Percentiles rank a stretch among this genome's conserved stretches.
Evolutionary conservation across 805 yeast species (phyloP).

Genomic region (Kuraishia cidri): DNA sequence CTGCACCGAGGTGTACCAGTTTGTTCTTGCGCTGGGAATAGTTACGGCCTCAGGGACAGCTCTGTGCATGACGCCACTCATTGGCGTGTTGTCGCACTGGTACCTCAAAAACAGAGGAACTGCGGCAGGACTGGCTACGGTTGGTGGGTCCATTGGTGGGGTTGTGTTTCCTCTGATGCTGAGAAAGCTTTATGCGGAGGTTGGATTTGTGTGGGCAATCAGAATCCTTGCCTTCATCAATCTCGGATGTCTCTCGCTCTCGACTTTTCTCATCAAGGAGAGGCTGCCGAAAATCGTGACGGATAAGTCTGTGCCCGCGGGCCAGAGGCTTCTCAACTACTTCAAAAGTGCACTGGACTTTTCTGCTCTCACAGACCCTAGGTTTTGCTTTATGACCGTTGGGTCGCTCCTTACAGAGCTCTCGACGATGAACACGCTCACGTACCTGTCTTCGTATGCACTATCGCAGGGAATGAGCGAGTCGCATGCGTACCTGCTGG

Average conservation of each 20-base stretch:
- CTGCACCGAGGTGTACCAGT: slow-evolving; percentile 46
- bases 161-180: slow-evolving; percentile 40
- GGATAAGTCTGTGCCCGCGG: slow-evolving; percentile 9
- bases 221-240: slow-evolving; percentile 38
- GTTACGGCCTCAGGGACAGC: slow-evolving; percentile 53
- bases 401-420: slow-evolving; percentile 32
- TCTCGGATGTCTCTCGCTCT: slow-evolving; percentile 22
- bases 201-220: slow-evolving; percentile 50
- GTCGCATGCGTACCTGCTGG: slow-evolving; percentile 27
- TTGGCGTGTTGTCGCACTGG: slow-evolving; percentile 59
- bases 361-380: slow-evolving; percentile 24
- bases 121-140: slow-evolving; percentile 38
- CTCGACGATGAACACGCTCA: slow-evolving; percentile 26
- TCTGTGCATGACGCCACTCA: slow-evolving; percentile 47
- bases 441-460: slow-evolving; percentile 35
- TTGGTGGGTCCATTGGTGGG: slow-evolving; percentile 49
- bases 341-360: slow-evolving; percentile 11
- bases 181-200: slow-evolving; percentile 30
- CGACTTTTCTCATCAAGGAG: slow-evolving; percentile 30
- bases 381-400: slow-evolving; percentile 24
- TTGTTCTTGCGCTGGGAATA: slow-evolving; percentile 48
- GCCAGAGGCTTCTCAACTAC: slow-evolving; percentile 4
- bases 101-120: slow-evolving; percentile 46
- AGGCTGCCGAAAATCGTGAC: slow-evolving; percentile 23
- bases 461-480: slow-evolving; percentile 30